Evolutionary conservation across 345 rosid species (phyloP).

Genomic region (Turritis glabra): DNA sequence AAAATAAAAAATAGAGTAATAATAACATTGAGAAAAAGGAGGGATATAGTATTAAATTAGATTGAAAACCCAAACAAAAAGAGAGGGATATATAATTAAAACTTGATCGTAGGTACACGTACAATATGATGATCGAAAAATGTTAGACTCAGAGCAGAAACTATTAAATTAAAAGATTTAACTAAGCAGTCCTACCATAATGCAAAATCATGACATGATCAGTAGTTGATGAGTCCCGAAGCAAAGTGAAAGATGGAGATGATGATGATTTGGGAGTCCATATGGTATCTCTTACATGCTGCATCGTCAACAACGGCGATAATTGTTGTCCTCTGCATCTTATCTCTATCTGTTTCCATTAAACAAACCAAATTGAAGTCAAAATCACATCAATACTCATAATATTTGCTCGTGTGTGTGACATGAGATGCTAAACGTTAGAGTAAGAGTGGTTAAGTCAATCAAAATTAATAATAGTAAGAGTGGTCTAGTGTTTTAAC

Average conservation of each 20-base stretch:
- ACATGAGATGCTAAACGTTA: background rate
- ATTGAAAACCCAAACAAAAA: conserved; percentile 25
- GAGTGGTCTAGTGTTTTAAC: background rate
- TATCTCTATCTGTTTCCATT: conserved; percentile 74
- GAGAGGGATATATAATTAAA: conserved; percentile 17
- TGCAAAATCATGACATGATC: conserved; percentile 91
- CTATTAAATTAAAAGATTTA: background rate
- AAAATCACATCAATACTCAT: background rate
- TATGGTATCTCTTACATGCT: conserved; percentile 86
- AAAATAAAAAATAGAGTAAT: background rate
- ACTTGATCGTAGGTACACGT: conserved; percentile 25
- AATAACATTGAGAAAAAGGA: background rate
- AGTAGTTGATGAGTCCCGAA: conserved; percentile 57
- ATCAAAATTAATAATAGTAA: no score
- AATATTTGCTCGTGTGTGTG: background rate
- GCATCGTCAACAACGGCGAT: conserved; percentile 73
- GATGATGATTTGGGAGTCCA: conserved; percentile 74
- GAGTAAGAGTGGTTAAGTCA: background rate
- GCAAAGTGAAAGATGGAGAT: conserved; percentile 48
- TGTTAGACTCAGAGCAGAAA: conserved; percentile 5
- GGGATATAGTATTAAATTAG: background rate
- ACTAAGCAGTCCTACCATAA: conserved; percentile 63
- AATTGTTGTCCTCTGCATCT: conserved; percentile 91
- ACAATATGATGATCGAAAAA: conserved; percentile 17
- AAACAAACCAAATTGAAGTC: conserved; percentile 13